These are phyloP conservation scores for Arthrinium phaeospermum DNA, from an alignment of 2,329 filamentous ascomycete genomes.

Conservation along the genomic window DNA sequence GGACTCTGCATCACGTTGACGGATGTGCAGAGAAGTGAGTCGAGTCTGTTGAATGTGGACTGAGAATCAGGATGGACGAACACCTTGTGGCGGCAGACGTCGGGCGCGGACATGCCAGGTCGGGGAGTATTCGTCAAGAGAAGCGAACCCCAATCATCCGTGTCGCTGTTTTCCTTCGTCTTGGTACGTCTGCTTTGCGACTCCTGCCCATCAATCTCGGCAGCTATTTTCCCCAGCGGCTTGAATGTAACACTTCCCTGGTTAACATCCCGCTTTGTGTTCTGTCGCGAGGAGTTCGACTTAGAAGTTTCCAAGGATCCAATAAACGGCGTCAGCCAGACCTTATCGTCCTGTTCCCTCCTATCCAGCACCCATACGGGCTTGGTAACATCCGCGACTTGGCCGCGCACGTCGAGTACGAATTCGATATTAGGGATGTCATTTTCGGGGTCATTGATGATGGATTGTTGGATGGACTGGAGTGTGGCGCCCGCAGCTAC, in stretches of 20 bases:
- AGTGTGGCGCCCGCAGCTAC: neutral
- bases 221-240: neutral
- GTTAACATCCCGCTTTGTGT: neutral
- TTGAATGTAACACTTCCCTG: neutral
- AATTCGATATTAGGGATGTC: neutral
- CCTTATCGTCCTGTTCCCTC: neutral
- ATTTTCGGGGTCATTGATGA: neutral
- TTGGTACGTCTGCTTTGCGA: neutral
- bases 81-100: neutral
- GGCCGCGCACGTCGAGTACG: slow-evolving; percentile 7
- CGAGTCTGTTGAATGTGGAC: neutral
- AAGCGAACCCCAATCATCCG: neutral
- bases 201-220: neutral
- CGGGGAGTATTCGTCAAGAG: neutral
- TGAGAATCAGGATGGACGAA: neutral
- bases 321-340: slow-evolving; percentile 2
- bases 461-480: neutral
- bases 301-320: neutral
- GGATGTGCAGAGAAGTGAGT: slow-evolving; percentile 11
- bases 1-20: slow-evolving; percentile 6
- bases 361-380: slow-evolving; percentile 3
- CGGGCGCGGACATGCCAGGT: neutral
- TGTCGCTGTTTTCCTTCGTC: neutral
- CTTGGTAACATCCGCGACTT: slow-evolving; percentile 11
- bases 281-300: neutral